Evolutionary conservation across 129 eudicot species (phyloP).

Genomic region (Artemisia argyi): DNA sequence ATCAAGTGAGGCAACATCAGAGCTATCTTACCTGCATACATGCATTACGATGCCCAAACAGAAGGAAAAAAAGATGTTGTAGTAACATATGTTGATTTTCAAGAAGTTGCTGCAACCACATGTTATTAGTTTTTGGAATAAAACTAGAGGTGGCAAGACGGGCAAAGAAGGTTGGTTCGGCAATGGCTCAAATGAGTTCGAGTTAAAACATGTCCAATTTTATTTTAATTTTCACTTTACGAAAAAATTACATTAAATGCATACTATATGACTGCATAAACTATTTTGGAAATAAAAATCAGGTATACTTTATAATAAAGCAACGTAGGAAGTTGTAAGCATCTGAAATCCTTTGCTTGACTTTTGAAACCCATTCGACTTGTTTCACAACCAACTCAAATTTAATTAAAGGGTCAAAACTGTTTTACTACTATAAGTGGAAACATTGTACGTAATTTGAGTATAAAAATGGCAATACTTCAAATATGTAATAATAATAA

Average conservation of each 20-base stretch:
- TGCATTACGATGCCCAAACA: background rate
- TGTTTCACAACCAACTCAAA: too few species aligned
- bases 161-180: too few species aligned
- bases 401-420: background rate
- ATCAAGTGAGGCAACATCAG: background rate
- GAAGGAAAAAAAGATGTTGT: background rate
- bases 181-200: too few species aligned
- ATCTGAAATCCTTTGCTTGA: background rate
- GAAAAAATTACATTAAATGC: too few species aligned
- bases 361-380: background rate
- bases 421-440: background rate
- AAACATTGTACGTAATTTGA: background rate
- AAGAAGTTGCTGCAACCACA: too few species aligned
- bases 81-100: background rate
- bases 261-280: too few species aligned
- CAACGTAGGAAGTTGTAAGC: background rate
- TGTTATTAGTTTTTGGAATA: too few species aligned
- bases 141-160: too few species aligned
- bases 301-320: background rate
- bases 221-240: too few species aligned
- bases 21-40: slow-evolving; percentile 2
- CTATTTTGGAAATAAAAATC: too few species aligned
- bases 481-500: background rate
- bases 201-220: too few species aligned
- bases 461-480: background rate